phyloP scores from a whole-genome alignment of 495 filamentous ascomycete species.

The Ramalina peruviana region DNA sequence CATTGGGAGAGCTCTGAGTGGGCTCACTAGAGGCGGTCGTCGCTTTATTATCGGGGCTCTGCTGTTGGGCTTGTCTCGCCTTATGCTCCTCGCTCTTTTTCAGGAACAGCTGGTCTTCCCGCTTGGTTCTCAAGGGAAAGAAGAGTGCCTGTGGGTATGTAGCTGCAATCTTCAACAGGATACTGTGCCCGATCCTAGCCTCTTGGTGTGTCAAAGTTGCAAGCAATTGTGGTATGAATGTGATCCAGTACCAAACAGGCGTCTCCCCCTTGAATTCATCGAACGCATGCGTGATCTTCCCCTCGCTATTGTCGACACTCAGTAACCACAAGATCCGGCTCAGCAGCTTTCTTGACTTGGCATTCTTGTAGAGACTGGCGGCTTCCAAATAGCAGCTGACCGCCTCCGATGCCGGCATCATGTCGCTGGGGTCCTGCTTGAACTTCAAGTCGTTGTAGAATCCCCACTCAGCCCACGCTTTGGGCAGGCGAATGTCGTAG shows the following conservation, averaged over 20 bases:
- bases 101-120: conserved; percentile 88
- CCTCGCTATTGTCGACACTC: conserved; percentile 80
- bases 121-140: conserved; percentile 80
- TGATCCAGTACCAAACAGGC: conserved; percentile 98
- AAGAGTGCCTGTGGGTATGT: conserved; percentile 87
- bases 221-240: conserved; percentile 91
- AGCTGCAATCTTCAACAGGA: conserved; percentile 89
- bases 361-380: conserved; percentile 87
- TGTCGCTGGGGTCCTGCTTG: conserved; percentile 70
- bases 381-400: conserved; percentile 95
- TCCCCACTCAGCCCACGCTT: conserved; percentile 99
- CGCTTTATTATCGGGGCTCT: conserved; percentile 34
- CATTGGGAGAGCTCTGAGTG: conserved; percentile 23
- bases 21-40: conserved; percentile 17
- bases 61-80: conserved; percentile 42
- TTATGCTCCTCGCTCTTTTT: conserved; percentile 78
- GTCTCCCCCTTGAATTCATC: conserved; percentile 92
- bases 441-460: conserved; percentile 93
- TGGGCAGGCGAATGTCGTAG: conserved; percentile 86
- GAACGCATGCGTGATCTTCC: conserved; percentile 64
- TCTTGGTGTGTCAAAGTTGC: conserved; percentile 81
- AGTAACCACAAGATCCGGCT: conserved; percentile 92
- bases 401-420: conserved; percentile 72
- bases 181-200: conserved; percentile 64
- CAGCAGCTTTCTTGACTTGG: conserved; percentile 91